These are phyloP conservation scores for Solanum bulbocastanum DNA, from an alignment of 257 asterid genomes.

Conservation along the genomic window DNA sequence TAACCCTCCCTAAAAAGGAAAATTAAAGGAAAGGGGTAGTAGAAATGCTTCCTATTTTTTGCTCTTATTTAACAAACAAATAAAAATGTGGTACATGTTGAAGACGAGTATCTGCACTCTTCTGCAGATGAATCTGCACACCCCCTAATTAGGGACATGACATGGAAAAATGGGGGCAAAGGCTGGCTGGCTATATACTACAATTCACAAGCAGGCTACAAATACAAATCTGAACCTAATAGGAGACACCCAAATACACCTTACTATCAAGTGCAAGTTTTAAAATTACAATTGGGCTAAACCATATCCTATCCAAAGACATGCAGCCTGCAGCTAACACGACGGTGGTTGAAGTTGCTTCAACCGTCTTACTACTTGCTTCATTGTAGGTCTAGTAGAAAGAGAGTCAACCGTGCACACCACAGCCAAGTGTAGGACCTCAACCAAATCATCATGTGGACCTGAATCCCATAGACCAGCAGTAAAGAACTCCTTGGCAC, in stretches of 20 bases:
- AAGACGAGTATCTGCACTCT: constrained; percentile 48
- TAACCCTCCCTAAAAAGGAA: no score
- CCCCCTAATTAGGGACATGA: constrained; percentile 30
- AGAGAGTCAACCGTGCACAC: constrained; percentile 75
- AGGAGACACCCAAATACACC: constrained; percentile 1
- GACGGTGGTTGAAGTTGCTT: constrained; percentile 85
- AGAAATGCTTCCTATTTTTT: neutral
- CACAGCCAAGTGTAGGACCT: constrained; percentile 68
- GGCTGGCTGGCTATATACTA: constrained; percentile 29
- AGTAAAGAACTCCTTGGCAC: constrained; percentile 75
- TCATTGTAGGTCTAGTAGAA: constrained; percentile 79
- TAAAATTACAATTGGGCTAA: constrained; percentile 9
- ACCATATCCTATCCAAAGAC: neutral
- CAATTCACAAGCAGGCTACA: constrained; percentile 50
- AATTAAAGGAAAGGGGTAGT: neutral
- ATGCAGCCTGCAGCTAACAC: constrained; percentile 31
- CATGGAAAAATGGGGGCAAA: constrained; percentile 30
- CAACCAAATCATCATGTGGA: constrained; percentile 84
- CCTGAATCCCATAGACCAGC: constrained; percentile 83
- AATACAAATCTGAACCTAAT: constrained; percentile 10
- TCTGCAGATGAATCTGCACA: constrained; percentile 45
- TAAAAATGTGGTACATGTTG: constrained; percentile 21
- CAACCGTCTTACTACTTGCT: constrained; percentile 76
- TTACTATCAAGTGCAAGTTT: neutral
- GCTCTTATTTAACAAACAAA: constrained; percentile 29